Conservation (phyloP, 352 stramenopile genomes). For the Phytophthora colocasiae region DNA sequence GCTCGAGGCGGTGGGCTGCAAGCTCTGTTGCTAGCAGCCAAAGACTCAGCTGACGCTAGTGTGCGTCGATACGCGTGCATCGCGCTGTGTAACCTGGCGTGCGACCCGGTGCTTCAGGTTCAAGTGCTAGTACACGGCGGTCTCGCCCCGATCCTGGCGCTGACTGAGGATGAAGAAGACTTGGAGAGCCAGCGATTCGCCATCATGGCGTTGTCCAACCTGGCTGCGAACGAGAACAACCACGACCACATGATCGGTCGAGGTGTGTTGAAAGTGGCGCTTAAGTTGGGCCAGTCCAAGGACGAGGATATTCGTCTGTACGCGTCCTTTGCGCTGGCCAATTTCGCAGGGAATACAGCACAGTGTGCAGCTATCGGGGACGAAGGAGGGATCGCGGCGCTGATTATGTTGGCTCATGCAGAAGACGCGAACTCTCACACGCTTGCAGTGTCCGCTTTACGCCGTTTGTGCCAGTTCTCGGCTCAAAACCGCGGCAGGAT, state of each 20-base stretch:
- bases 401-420: slow-evolving; percentile 91
- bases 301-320: slow-evolving; percentile 91
- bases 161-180: slow-evolving; percentile 71
- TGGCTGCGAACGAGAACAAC: slow-evolving; percentile 95
- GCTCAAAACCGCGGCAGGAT: slow-evolving; percentile 90
- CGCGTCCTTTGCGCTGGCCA: slow-evolving; percentile 93
- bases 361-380: slow-evolving; percentile 90
- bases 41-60: slow-evolving; percentile 85
- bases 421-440: slow-evolving; percentile 92
- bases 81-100: slow-evolving; percentile 95
- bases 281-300: slow-evolving; percentile 71
- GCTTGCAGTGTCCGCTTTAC: slow-evolving; percentile 92
- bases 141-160: slow-evolving; percentile 85
- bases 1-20: slow-evolving; percentile 93
- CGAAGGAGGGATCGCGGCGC: slow-evolving; percentile 88
- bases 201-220: slow-evolving; percentile 95
- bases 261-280: slow-evolving; percentile 83
- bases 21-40: slow-evolving; percentile 86
- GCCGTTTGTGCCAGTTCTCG: slow-evolving; percentile 92
- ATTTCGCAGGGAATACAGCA: slow-evolving; percentile 91
- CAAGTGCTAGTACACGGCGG: slow-evolving; percentile 95
- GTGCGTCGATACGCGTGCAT: slow-evolving; percentile 94
- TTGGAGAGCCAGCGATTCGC: slow-evolving; percentile 91
- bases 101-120: slow-evolving; percentile 89
- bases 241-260: slow-evolving; percentile 92